phyloP scores from a whole-genome alignment of 768 basidiomycete species.

The Coprinopsis strossmayeri region DNA sequence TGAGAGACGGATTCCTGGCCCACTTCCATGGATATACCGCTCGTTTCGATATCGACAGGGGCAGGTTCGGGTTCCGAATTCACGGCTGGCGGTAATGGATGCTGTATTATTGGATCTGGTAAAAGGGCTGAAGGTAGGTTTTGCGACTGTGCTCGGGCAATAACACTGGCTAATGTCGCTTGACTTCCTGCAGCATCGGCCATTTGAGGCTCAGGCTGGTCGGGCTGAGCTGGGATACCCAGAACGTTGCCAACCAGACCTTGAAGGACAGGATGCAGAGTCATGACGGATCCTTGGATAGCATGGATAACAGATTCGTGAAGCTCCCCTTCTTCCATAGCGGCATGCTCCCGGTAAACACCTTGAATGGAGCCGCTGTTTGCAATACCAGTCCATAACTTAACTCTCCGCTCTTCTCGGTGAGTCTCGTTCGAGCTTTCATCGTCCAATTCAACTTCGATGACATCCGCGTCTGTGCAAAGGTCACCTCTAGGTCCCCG shows the following conservation, averaged over 20 bases:
- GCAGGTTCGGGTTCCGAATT: conserved; percentile 2
- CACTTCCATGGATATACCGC: conserved; percentile 4
- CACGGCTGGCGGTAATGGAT: conserved; percentile 3
- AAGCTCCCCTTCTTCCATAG: conserved; percentile 59
- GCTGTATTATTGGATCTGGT: conserved; percentile 11
- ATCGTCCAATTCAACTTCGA: conserved; percentile 49
- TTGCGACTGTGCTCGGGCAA: conserved; percentile 62
- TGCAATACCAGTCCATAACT: conserved; percentile 59
- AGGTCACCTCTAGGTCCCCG: conserved; percentile 43
- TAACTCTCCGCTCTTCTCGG: conserved; percentile 54
- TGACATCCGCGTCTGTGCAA: conserved; percentile 53
- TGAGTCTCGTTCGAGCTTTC: conserved; percentile 37
- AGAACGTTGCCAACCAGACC: conserved; percentile 50
- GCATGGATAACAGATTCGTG: conserved; percentile 38
- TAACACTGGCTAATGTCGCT: conserved; percentile 65
- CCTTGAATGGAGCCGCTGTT: conserved; percentile 26
- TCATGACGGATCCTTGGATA: conserved; percentile 46
- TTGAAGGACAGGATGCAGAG: conserved; percentile 51
- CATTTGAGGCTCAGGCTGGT: conserved; percentile 22
- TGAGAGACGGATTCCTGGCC: conserved; percentile 9
- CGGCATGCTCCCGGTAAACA: conserved; percentile 21
- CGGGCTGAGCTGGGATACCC: conserved; percentile 30
- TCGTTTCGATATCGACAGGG: conserved; percentile 10
- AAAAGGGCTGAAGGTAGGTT: conserved; percentile 21
- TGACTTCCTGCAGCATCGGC: conserved; percentile 48